phyloP scores from a whole-genome alignment of 129 eudicot species.

The Pittosporum tobira region DNA sequence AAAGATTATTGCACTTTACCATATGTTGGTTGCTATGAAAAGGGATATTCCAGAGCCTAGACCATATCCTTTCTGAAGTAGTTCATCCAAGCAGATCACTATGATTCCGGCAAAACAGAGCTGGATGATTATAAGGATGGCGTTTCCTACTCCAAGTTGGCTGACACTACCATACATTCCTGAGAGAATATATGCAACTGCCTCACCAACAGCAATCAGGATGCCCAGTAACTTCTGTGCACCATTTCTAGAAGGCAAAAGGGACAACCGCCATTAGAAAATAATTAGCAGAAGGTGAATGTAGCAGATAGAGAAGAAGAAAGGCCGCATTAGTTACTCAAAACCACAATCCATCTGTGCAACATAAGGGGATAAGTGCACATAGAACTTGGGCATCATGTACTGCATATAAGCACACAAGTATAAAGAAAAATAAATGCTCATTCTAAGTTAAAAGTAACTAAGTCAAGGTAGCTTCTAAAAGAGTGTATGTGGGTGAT shows the following conservation, averaged over 20 bases:
- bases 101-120: constrained; percentile 80
- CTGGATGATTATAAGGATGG: constrained; percentile 15
- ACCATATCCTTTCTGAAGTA: constrained; percentile 97
- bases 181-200: constrained; percentile 8
- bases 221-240: constrained; percentile 46
- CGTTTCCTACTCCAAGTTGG: constrained; percentile 9
- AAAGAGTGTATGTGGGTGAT: too few relatives aligned
- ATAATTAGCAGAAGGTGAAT: too few relatives aligned
- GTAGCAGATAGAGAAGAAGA: not conserved
- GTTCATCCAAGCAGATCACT: constrained; percentile 89
- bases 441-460: too few relatives aligned
- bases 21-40: constrained; percentile 91
- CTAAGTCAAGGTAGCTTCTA: too few relatives aligned
- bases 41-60: constrained; percentile 93
- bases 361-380: too few relatives aligned
- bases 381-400: too few relatives aligned
- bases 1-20: constrained; percentile 30
- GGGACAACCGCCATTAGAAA: too few relatives aligned
- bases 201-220: constrained; percentile 14
- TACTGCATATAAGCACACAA: too few relatives aligned
- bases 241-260: constrained; percentile 52
- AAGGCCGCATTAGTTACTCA: not conserved
- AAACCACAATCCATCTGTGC: too few relatives aligned
- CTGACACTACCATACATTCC: constrained; percentile 9
- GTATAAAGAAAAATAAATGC: too few relatives aligned